Percentiles rank a stretch among this genome's conserved stretches.
Conservation (phyloP, 768 basidiomycete species). For the Asterophora lycoperdoides region DNA sequence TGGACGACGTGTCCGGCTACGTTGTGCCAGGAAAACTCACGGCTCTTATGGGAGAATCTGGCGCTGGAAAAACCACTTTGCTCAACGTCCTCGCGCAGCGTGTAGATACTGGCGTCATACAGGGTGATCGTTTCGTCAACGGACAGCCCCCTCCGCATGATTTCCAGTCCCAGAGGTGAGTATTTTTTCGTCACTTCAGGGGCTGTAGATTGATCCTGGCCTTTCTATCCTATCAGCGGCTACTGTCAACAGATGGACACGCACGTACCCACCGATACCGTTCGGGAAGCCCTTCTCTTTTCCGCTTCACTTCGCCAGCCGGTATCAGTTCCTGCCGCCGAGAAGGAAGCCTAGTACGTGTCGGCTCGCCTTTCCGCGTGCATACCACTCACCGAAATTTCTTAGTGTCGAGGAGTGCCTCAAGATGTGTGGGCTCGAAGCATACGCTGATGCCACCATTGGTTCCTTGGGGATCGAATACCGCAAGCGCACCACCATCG, state of each 20-base stretch:
- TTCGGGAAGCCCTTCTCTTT: conserved; percentile 76
- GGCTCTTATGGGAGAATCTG: conserved; percentile 66
- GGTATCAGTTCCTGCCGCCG: conserved; percentile 50
- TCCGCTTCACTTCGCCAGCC: conserved; percentile 82
- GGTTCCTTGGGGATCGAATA: conserved; percentile 65
- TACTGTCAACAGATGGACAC: conserved; percentile 88
- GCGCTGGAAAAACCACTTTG: conserved; percentile 54
- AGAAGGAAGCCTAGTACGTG: conserved; percentile 78
- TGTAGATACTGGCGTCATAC: conserved; percentile 41
- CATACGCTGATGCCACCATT: conserved; percentile 62
- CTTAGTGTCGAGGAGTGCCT: conserved; percentile 43
- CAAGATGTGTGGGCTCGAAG: conserved; percentile 61
- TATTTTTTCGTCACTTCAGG: background rate
- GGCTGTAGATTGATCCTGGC: background rate
- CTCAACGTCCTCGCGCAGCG: conserved; percentile 55
- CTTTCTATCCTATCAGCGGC: conserved; percentile 40
- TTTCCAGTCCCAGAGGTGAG: conserved; percentile 58
- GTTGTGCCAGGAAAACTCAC: conserved; percentile 80
- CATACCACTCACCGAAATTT: background rate
- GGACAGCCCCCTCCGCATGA: conserved; percentile 48
- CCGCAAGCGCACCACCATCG: conserved; percentile 80
- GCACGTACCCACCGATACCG: conserved; percentile 70
- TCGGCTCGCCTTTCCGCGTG: background rate
- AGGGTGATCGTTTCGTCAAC: conserved; percentile 53
- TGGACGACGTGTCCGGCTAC: conserved; percentile 75